A percentile compares a stretch with the other conserved stretches of the same genome.
Conservation (phyloP, 2,329 filamentous ascomycete genomes). For the Leptographium galeiforme region DNA sequence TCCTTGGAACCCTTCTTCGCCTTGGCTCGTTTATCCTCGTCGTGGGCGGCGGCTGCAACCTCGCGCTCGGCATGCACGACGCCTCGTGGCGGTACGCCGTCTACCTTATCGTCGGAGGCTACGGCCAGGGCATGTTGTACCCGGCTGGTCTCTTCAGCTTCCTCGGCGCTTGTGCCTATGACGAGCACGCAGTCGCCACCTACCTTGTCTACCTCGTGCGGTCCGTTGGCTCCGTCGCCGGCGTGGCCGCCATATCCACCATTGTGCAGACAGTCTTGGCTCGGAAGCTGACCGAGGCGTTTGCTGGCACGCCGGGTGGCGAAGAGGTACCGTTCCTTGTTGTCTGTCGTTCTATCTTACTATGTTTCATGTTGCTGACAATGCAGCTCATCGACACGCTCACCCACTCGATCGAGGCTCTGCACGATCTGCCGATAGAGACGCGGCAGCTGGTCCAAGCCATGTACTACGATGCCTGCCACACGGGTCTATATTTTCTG, state of each 20-base stretch:
- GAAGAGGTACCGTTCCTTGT: not conserved
- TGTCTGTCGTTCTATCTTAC: not conserved
- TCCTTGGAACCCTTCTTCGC: conserved; percentile 37
- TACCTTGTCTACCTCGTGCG: conserved; percentile 43
- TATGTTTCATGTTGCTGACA: not conserved
- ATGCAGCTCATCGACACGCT: conserved; percentile 2
- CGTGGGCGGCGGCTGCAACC: conserved; percentile 29
- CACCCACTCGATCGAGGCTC: conserved; percentile 6
- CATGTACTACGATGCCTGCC: conserved; percentile 8
- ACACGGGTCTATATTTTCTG: conserved; percentile 6
- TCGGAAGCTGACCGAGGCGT: not conserved
- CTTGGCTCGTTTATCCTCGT: conserved; percentile 37
- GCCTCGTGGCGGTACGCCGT: conserved; percentile 35
- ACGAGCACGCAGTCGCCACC: not conserved
- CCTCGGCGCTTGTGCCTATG: not conserved
- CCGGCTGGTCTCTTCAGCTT: conserved; percentile 1
- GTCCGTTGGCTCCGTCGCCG: conserved; percentile 50
- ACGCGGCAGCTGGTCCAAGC: conserved; percentile 2
- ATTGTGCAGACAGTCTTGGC: conserved; percentile 39
- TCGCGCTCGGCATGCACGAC: conserved; percentile 29
- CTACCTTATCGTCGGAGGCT: conserved; percentile 6
- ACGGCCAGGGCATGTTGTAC: conserved; percentile 10
- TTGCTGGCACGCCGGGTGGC: not conserved
- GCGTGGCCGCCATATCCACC: conserved; percentile 47
- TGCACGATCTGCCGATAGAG: conserved; percentile 1